phyloP scores from a whole-genome alignment of 2,329 filamentous ascomycete genomes.

The Falciphora oryzae region DNA sequence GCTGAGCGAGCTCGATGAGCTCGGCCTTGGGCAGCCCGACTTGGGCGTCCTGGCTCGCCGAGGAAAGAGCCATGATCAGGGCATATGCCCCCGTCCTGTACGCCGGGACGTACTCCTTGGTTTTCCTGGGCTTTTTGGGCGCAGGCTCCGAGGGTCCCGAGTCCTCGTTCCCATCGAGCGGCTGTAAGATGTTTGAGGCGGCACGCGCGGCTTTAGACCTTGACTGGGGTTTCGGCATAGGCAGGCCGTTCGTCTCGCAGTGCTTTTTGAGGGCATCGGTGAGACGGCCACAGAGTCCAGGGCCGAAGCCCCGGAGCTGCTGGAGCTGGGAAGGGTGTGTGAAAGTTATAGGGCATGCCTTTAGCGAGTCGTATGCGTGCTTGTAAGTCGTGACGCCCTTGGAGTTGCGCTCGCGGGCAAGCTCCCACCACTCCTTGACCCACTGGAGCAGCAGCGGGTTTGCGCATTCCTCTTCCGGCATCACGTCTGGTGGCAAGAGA shows the following conservation, averaged over 20 bases:
- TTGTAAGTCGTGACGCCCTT: constrained; percentile 69
- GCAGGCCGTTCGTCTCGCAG: constrained; percentile 60
- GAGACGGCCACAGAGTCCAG: constrained; percentile 64
- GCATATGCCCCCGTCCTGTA: constrained; percentile 72
- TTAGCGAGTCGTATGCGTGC: constrained; percentile 71
- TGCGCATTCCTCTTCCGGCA: constrained; percentile 38
- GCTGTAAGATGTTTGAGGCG: constrained; percentile 19
- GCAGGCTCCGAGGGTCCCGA: constrained; percentile 22
- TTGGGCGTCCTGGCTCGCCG: constrained; percentile 46
- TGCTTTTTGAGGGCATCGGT: constrained; percentile 54
- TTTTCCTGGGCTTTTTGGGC: constrained; percentile 52
- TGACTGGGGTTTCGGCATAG: constrained; percentile 57
- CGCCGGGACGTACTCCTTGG: constrained; percentile 65
- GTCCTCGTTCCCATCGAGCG: constrained; percentile 22
- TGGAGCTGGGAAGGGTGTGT: constrained; percentile 67
- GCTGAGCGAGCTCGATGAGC: constrained; percentile 64
- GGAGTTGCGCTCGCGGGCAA: constrained; percentile 61
- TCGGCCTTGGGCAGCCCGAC: constrained; percentile 61
- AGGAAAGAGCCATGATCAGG: constrained; percentile 60
- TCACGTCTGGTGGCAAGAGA: not conserved
- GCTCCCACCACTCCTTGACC: constrained; percentile 73
- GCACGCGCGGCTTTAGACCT: constrained; percentile 32
- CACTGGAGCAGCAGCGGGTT: constrained; percentile 68
- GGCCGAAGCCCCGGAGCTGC: constrained; percentile 68
- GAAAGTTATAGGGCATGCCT: constrained; percentile 65